A percentile compares a stretch with the other conserved stretches of the same genome.
Evolutionary conservation across 2,329 filamentous ascomycete genomes (phyloP).

Genomic region (Diplodia seriata): DNA sequence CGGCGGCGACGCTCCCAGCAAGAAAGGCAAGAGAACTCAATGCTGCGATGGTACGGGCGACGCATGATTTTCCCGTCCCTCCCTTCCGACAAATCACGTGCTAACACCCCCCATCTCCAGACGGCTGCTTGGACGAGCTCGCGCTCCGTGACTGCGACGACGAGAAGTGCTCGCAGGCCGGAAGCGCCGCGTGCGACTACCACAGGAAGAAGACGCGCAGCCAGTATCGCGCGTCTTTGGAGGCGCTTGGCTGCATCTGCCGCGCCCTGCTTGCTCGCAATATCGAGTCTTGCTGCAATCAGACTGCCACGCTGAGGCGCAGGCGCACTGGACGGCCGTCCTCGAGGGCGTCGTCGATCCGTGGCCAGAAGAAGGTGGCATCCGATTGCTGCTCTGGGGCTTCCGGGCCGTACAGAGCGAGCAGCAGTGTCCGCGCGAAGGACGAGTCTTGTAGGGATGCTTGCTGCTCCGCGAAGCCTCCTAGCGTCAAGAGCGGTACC

Average conservation of each 20-base stretch:
- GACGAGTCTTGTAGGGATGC: not conserved
- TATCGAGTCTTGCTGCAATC: constrained; percentile 29
- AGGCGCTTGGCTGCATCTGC: constrained; percentile 30
- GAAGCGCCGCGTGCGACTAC: constrained; percentile 10
- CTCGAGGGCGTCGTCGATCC: not conserved
- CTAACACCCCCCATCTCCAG: not conserved
- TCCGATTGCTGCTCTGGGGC: not conserved
- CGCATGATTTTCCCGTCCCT: not conserved
- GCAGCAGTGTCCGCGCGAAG: not conserved
- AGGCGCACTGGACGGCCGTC: not conserved
- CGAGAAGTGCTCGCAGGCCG: not conserved
- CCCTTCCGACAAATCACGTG: not conserved
- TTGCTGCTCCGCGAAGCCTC: not conserved
- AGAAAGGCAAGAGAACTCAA: constrained; percentile 9
- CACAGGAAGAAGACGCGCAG: constrained; percentile 23
- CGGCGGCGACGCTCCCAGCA: not conserved
- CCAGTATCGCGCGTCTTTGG: constrained; percentile 21
- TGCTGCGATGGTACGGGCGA: constrained; percentile 26
- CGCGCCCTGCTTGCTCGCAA: constrained; percentile 20
- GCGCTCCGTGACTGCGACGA: constrained; percentile 18
- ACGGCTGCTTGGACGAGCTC: constrained; percentile 27
- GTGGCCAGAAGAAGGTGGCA: not conserved
- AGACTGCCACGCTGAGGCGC: constrained; percentile 7
- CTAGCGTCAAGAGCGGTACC: not conserved
- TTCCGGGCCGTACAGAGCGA: not conserved